phyloP scores from a whole-genome alignment of 306 rosid genomes.

The Trifolium fragiferum region DNA sequence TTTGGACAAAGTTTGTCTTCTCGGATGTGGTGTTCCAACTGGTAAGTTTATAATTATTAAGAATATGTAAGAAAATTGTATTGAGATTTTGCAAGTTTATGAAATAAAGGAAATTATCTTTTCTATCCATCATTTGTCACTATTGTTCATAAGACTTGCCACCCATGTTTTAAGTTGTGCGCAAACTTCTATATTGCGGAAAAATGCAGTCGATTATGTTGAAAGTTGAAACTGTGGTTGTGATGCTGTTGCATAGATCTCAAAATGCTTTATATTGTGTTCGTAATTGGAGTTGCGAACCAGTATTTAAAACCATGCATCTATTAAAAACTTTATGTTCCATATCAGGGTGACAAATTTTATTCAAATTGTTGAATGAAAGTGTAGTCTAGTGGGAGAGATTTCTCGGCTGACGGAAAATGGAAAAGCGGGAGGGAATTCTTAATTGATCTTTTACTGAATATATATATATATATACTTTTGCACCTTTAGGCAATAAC shows the following conservation, averaged over 20 bases:
- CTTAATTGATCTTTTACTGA: neutral
- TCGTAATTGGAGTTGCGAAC: neutral
- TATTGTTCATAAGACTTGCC: conserved; percentile 2
- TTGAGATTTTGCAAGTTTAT: neutral
- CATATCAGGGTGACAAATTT: conserved; percentile 5
- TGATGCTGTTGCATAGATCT: neutral
- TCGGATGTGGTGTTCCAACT: conserved; percentile 93
- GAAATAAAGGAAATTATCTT: neutral
- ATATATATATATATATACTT: neutral
- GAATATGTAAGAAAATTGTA: neutral
- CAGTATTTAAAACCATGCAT: neutral
- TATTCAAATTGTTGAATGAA: neutral
- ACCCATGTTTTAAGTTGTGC: neutral
- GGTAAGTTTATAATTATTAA: conserved; percentile 36
- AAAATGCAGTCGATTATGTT: neutral
- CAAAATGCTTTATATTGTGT: neutral
- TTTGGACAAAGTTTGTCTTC: conserved; percentile 89
- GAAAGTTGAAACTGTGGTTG: neutral
- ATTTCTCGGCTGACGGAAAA: neutral
- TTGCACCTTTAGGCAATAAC: neutral
- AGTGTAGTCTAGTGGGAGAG: neutral
- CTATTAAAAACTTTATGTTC: neutral
- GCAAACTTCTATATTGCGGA: neutral
- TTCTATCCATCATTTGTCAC: conserved; percentile 14
- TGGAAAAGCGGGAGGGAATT: neutral